phyloP scores from a whole-genome alignment of 2,329 filamentous ascomycete species.

The Massarina eburnea region DNA sequence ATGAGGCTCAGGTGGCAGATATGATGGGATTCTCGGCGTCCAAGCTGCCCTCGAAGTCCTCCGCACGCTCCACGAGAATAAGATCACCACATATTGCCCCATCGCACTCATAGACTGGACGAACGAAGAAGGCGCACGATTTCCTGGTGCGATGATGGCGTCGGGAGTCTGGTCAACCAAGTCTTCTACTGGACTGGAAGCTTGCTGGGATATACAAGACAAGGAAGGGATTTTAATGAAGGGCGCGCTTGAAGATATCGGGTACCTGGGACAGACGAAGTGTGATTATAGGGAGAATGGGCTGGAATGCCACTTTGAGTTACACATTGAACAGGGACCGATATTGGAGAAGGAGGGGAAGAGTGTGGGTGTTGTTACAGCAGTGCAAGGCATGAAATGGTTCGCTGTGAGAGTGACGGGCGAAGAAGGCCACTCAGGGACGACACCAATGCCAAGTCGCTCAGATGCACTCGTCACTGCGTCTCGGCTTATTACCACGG shows the following conservation, averaged over 20 bases:
- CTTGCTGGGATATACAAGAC: slow-evolving; percentile 31
- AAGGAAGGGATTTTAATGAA: slow-evolving; percentile 58
- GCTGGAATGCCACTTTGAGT: slow-evolving; percentile 74
- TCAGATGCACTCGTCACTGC: slow-evolving; percentile 42
- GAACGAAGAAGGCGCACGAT: slow-evolving; percentile 78
- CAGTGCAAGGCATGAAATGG: slow-evolving; percentile 75
- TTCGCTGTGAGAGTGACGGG: slow-evolving; percentile 43
- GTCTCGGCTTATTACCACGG: slow-evolving; percentile 26
- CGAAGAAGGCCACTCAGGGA: slow-evolving; percentile 53
- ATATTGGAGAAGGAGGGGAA: slow-evolving; percentile 64
- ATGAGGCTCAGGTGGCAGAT: slow-evolving; percentile 57
- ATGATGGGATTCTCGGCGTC: slow-evolving; percentile 76
- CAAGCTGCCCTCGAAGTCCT: slow-evolving; percentile 56
- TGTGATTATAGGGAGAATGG: slow-evolving; percentile 61
- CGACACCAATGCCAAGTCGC: slow-evolving; percentile 66
- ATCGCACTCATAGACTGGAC: slow-evolving; percentile 77
- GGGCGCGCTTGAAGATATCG: slow-evolving; percentile 31
- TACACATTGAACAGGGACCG: slow-evolving; percentile 82
- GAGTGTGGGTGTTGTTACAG: slow-evolving; percentile 68
- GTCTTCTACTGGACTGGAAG: slow-evolving; percentile 43
- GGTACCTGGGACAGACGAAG: slow-evolving; percentile 43
- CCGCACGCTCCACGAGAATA: slow-evolving; percentile 38
- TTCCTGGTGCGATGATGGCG: slow-evolving; percentile 71
- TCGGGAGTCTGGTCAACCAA: slow-evolving; percentile 71
- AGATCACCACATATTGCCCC: slow-evolving; percentile 55